Base-by-base conservation (phyloP, 2,329 filamentous ascomycete genomes). In the Arthrocladium fulminans region DNA sequence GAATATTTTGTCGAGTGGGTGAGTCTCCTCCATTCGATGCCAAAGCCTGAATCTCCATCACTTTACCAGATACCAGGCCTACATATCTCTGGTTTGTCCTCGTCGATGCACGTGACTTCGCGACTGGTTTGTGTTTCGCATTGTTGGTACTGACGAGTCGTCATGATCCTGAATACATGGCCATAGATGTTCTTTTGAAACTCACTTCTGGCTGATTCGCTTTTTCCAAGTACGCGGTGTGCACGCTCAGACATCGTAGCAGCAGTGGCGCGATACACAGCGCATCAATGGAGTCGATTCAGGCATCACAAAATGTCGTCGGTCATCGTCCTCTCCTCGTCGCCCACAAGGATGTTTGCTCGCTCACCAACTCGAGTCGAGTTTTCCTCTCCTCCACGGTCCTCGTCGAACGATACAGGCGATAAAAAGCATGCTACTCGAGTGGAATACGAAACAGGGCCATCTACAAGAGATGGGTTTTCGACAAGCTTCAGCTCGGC, bases 301-400 rank as follows among this genome's bases (percentile, higher is more conserved):
- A 24, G 42, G 35, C 35, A 25, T 12, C 56, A 59, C 51, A 60
- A 59, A 48, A 57, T 60, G 43, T 54, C 62, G 12, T 61, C 69
- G 29, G 57, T 68, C 45, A 63, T 68, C 47, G 51, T 68, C 47
- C 57, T 71, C 44, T 68, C 67, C 22, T 71, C 68, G 15, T 69
- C 69, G 3, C 67, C 69, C 22, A 61, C 61, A 29, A 58, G 50
- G 37, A 42, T 64, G 54, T 56, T 63, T 50, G 50, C 61, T 43
- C 54, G 49, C 37, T 60, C 55, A 13, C 63, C 67, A 58, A 60
- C 57, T 50, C 65, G 61, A 39, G 34, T 52, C 30, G 60, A 60
- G 41, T 35, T 48, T 29, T 60, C 63, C 40, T 57, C 61, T 8
- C 56, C 59, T 22, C 52, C 61, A 19, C 27, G 64, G 22, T 50